Conservation (phyloP, 2,329 filamentous ascomycete genomes). For the Trichoderma sp. region DNA sequence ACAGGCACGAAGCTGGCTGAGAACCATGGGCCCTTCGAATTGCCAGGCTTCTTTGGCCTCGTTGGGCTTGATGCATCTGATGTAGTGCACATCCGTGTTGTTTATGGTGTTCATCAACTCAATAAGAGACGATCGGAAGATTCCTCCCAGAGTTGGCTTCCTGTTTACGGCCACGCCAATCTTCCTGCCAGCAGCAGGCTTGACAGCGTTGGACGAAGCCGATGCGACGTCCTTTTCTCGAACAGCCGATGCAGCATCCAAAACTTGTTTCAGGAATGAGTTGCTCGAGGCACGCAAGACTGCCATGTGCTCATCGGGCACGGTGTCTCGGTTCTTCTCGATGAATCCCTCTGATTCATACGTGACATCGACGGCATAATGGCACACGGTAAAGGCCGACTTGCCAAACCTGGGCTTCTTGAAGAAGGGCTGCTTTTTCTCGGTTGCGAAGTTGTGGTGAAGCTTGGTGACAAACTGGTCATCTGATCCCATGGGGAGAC, state of each 20-base stretch:
- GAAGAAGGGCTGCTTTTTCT: constrained; percentile 96
- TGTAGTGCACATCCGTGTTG: constrained; percentile 97
- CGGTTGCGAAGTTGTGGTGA: constrained; percentile 83
- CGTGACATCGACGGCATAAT: constrained; percentile 96
- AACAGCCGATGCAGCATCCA: constrained; percentile 80
- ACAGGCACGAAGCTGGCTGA: constrained; percentile 94
- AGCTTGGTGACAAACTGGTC: constrained; percentile 96
- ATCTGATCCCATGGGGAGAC: constrained; percentile 94
- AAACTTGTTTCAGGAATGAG: constrained; percentile 75
- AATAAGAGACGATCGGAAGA: constrained; percentile 97
- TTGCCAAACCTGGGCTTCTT: constrained; percentile 98
- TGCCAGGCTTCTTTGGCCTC: constrained; percentile 96
- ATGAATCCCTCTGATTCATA: constrained; percentile 99
- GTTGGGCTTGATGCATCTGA: constrained; percentile 98
- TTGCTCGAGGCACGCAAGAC: constrained; percentile 83
- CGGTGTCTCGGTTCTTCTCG: constrained; percentile 98
- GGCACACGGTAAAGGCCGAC: constrained; percentile 94
- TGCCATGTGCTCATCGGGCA: constrained; percentile 96
- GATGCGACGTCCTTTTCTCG: constrained; percentile 81
- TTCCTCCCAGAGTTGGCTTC: constrained; percentile 95
- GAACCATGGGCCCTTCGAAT: constrained; percentile 97
- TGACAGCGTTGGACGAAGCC: constrained; percentile 67
- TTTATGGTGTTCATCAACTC: constrained; percentile 98
- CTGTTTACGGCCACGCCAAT: constrained; percentile 90
- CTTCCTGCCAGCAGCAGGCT: constrained; percentile 75